Percentiles rank a stretch among this genome's conserved stretches.
phyloP scores from a whole-genome alignment of 202 grass and related monocot species.

The Eragrostis tef region DNA sequence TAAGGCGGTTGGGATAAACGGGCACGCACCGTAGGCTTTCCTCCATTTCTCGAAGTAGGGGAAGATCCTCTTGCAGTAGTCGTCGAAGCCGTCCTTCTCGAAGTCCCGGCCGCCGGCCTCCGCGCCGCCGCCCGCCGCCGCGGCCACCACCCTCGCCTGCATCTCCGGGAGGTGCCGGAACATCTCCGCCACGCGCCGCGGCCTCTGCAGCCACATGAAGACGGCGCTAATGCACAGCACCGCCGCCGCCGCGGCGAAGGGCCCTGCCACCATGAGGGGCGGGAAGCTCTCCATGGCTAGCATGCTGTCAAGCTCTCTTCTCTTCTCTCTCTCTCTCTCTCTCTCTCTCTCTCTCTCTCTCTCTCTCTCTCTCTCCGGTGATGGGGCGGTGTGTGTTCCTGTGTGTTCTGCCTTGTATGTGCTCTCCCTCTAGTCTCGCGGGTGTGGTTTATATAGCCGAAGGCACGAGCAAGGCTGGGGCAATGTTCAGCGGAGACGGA shows the following conservation, averaged over 20 bases:
- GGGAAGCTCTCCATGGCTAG: conserved; percentile 43
- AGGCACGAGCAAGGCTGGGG: not conserved
- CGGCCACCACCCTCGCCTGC: conserved; percentile 53
- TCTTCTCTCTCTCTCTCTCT: no score
- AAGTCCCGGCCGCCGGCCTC: conserved; percentile 33
- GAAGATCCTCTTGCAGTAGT: conserved; percentile 79
- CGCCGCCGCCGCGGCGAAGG: conserved; percentile 17
- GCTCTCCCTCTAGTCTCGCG: not conserved
- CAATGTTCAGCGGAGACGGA: not conserved
- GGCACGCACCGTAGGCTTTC: conserved; percentile 75
- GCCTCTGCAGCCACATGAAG: conserved; percentile 53
- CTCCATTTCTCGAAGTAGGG: conserved; percentile 92
- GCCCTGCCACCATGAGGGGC: conserved; percentile 40
- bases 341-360: not conserved
- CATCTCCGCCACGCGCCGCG: conserved; percentile 52
- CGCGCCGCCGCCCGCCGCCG: not conserved
- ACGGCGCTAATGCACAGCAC: conserved; percentile 40
- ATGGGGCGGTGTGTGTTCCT: not conserved
- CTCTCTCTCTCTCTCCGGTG: not conserved
- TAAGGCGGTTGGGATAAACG: not conserved
- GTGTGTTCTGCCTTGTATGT: not conserved
- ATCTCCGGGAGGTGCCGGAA: conserved; percentile 80
- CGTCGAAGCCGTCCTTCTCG: conserved; percentile 57
- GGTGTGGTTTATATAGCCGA: conserved; percentile 39
- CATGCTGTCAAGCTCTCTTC: not conserved